These are phyloP conservation scores for Kwoniella sp. DNA, from an alignment of 768 basidiomycete genomes.

Conservation along the genomic window DNA sequence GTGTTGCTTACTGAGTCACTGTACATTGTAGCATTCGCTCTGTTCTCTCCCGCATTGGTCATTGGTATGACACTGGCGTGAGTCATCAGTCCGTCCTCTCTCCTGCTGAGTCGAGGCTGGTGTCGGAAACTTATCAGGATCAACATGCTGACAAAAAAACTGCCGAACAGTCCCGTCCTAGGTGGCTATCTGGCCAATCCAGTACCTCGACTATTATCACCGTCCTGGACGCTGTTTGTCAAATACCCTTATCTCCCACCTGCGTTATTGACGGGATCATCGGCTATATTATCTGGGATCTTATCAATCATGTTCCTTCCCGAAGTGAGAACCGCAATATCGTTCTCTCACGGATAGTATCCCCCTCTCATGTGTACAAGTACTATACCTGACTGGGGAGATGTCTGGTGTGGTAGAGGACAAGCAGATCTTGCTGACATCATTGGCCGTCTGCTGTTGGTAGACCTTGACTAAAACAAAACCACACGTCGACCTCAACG, in stretches of 20 bases:
- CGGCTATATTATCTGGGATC: conserved; percentile 24
- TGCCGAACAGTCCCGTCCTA: conserved; percentile 32
- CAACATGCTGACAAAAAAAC: too few species aligned
- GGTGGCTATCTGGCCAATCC: conserved; percentile 43
- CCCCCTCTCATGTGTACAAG: too few species aligned
- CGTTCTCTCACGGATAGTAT: not conserved
- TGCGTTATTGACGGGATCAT: conserved; percentile 29
- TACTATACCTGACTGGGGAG: too few species aligned
- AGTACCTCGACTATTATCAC: conserved; percentile 30
- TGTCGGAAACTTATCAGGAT: too few species aligned
- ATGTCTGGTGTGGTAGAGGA: too few species aligned
- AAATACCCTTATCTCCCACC: conserved; percentile 42
- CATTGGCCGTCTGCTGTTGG: too few species aligned
- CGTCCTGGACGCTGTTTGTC: conserved; percentile 27
- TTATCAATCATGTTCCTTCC: conserved; percentile 21
- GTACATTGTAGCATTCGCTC: conserved; percentile 37
- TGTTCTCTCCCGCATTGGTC: conserved; percentile 40
- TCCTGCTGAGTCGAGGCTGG: too few species aligned
- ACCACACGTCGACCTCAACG: conserved; percentile 2
- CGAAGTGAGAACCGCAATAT: conserved; percentile 19
- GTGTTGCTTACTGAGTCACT: too few species aligned
- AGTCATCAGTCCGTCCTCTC: too few species aligned
- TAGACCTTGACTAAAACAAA: conserved; percentile 30
- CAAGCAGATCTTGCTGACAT: too few species aligned
- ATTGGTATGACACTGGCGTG: conserved; percentile 38